These are phyloP conservation scores for Cudoniella acicularis DNA, from an alignment of 495 filamentous ascomycete genomes.

Conservation along the genomic window DNA sequence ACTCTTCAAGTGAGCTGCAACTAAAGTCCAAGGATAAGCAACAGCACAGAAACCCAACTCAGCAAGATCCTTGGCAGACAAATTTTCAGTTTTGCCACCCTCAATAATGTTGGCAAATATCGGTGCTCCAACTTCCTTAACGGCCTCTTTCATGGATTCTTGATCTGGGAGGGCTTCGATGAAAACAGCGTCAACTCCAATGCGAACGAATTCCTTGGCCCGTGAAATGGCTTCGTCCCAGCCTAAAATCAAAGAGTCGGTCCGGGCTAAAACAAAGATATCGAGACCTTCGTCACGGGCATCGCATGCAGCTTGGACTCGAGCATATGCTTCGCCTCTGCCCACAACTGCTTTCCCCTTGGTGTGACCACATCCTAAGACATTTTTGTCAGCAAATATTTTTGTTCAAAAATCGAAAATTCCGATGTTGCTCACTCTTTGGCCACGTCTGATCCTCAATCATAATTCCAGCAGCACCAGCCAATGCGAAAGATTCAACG, in stretches of 20 bases:
- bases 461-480: slow-evolving; percentile 38
- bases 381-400: neutral
- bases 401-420: neutral
- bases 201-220: slow-evolving; percentile 31
- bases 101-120: slow-evolving; percentile 44
- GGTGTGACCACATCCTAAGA: slow-evolving; percentile 39
- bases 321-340: slow-evolving; percentile 37
- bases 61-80: slow-evolving; percentile 37
- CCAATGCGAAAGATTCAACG: slow-evolving; percentile 36
- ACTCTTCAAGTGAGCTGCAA: slow-evolving; percentile 38
- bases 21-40: slow-evolving; percentile 40
- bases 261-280: slow-evolving; percentile 41
- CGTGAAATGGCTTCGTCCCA: slow-evolving; percentile 27
- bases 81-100: slow-evolving; percentile 38
- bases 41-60: slow-evolving; percentile 36
- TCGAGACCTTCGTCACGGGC: slow-evolving; percentile 39
- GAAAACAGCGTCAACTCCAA: slow-evolving; percentile 38
- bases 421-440: slow-evolving; percentile 32
- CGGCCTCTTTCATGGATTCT: slow-evolving; percentile 34
- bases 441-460: slow-evolving; percentile 43
- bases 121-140: slow-evolving; percentile 32
- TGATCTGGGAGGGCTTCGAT: slow-evolving; percentile 40
- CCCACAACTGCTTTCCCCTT: slow-evolving; percentile 42
- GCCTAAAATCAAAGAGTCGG: slow-evolving; percentile 31
- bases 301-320: slow-evolving; percentile 38